These are phyloP conservation scores for Phytophthora cactorum DNA, from an alignment of 352 stramenopile species.

Conservation along the genomic window DNA sequence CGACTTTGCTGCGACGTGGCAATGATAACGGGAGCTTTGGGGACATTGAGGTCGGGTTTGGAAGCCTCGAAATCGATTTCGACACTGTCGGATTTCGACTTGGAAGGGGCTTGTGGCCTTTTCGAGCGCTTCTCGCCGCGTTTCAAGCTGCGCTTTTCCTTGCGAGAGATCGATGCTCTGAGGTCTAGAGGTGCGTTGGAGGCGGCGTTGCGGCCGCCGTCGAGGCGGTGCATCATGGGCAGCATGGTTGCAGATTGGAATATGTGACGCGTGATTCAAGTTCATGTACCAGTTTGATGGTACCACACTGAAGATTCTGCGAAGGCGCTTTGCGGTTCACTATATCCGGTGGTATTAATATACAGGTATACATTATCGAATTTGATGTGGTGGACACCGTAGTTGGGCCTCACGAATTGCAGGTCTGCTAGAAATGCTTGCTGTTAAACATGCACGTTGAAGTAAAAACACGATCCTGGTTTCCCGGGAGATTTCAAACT, in stretches of 20 bases:
- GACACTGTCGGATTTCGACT: conserved; percentile 2
- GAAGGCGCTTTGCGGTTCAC: conserved; percentile 15
- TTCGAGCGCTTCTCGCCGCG: conserved; percentile 24
- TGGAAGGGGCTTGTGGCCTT: conserved; percentile 15
- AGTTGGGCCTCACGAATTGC: no score
- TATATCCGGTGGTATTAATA: background rate
- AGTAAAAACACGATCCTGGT: conserved; percentile 26
- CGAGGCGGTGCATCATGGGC: conserved; percentile 47
- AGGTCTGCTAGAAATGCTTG: no score
- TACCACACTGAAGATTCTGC: conserved; percentile 21
- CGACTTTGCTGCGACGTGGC: conserved; percentile 63
- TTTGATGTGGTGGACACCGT: background rate
- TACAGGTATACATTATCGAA: background rate
- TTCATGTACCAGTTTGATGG: conserved; percentile 3
- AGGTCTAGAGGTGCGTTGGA: conserved; percentile 38
- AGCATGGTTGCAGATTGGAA: conserved; percentile 35
- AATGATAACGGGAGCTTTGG: conserved; percentile 26
- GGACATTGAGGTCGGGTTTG: conserved; percentile 3
- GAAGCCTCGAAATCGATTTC: conserved; percentile 7
- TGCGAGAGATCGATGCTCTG: conserved; percentile 44
- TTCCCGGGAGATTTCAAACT: conserved; percentile 30
- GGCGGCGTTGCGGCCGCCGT: conserved; percentile 22
- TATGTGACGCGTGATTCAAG: conserved; percentile 24
- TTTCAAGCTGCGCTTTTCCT: conserved; percentile 55
- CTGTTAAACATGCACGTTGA: conserved; percentile 31